Percentiles rank a stretch among this genome's conserved stretches.
Conservation (phyloP, 2,329 filamentous ascomycete genomes). For the Nannizzia gypsea region DNA sequence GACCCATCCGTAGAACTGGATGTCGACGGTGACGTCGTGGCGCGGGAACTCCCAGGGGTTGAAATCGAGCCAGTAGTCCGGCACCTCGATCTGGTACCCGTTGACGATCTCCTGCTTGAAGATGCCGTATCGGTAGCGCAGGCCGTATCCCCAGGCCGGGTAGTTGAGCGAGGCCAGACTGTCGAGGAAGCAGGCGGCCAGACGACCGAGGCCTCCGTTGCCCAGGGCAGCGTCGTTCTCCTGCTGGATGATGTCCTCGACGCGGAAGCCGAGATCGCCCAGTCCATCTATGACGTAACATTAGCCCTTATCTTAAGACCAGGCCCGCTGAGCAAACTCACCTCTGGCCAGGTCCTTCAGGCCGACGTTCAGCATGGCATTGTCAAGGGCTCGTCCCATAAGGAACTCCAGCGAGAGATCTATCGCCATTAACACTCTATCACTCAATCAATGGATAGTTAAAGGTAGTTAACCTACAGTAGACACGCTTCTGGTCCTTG, state of each 20-base stretch:
- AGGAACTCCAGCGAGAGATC: conserved; percentile 92
- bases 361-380: conserved; percentile 94
- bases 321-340: too few relatives aligned
- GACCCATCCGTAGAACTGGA: conserved; percentile 89
- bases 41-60: conserved; percentile 98
- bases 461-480: conserved; percentile 46
- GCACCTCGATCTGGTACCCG: conserved; percentile 94
- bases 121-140: conserved; percentile 92
- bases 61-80: conserved; percentile 98
- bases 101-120: conserved; percentile 99
- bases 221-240: conserved; percentile 94
- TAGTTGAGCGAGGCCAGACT: conserved; percentile 90
- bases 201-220: conserved; percentile 86
- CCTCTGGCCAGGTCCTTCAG: conserved; percentile 73
- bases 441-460: too few relatives aligned
- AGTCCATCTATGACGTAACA: conserved; percentile 51
- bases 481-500: conserved; percentile 81
- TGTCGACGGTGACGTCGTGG: conserved; percentile 89
- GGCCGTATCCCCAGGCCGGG: conserved; percentile 92
- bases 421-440: conserved; percentile 22
- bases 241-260: conserved; percentile 89
- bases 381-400: conserved; percentile 93
- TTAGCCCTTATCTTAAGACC: neutral
- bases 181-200: conserved; percentile 94
- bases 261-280: conserved; percentile 80